Evolutionary conservation across 768 basidiomycete genomes (phyloP), one percentile per base, ranked within the genome.

Genomic region (Rhizopogon vulgaris): DNA sequence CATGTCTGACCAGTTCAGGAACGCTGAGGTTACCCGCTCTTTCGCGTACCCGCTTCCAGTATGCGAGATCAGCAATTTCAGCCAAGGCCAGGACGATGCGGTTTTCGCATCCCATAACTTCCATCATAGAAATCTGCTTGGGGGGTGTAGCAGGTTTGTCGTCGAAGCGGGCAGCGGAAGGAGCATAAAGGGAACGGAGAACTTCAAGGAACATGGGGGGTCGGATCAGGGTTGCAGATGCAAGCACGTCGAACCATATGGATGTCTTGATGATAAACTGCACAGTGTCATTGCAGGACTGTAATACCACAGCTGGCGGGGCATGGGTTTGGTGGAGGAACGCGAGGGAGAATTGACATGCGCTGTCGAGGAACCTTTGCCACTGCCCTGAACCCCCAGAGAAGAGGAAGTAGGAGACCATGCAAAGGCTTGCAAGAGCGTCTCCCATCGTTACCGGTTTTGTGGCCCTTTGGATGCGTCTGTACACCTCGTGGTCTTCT

Each of bases 221-320:
- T 56, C 74, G 59, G 55, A 76, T 71, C n/a, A 78, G 82, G n/a
- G 88, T 87, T 47, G 85, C 78, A 1, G 84, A 81, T 6, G 87
- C 88, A 48, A 91, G 75, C 34, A 91, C 87, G 63, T 92, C 90
- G 65, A 91, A 90, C 90, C 90, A 92, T 51, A 91, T 82, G 14
- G 86, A 82, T 25, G 89, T 85, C 67, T 89, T 89, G 69, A 90
- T 76, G 63, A 91, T 83, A 67, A 90, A 90, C 36, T 69, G 78
- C 65, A 71, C 76, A 69, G 72, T 80, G 73, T 73, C 76, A 18
- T 62, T 56, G 58, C 78, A 81, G 14, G 55, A 51, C 32, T 71
- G 52, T 11, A 87, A 72, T 6, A 76, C 75, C 43, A 73, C 71
- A 49, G 70, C 68, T 8, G 77, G 73, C 24, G 74, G 72, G 30